These are phyloP conservation scores for Mortierella sp. DNA, from an alignment of 371 early-diverging fungal genomes.

Conservation along the genomic window DNA sequence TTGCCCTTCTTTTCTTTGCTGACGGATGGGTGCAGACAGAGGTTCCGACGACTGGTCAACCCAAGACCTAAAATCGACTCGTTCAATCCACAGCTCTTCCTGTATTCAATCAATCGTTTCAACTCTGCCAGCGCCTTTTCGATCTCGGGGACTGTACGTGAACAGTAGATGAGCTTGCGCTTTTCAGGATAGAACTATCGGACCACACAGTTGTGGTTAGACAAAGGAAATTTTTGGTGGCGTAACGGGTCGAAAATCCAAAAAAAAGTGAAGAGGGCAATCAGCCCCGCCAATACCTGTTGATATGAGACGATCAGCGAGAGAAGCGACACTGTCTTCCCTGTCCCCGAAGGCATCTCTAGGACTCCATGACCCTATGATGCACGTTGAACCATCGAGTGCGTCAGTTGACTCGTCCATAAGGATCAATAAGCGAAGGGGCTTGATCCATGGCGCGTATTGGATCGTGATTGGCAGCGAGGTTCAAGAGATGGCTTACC, in stretches of 20 bases:
- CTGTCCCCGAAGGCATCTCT: constrained; percentile 99
- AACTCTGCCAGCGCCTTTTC: constrained; percentile 99
- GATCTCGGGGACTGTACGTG: constrained; percentile 99
- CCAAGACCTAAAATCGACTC: constrained; percentile 96
- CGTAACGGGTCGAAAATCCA: constrained; percentile 14
- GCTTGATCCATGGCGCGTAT: neutral
- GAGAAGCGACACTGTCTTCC: constrained; percentile 98
- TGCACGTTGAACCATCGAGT: neutral
- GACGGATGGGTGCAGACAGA: constrained; percentile 94
- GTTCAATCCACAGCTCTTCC: constrained; percentile 70
- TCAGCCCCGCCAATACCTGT: no score
- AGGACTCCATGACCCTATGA: constrained; percentile 93
- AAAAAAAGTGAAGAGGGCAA: neutral
- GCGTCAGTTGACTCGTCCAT: no score
- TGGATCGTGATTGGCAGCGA: neutral
- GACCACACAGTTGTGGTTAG: neutral
- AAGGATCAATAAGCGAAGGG: neutral
- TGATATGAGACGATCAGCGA: constrained; percentile 98
- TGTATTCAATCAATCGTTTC: constrained; percentile 90
- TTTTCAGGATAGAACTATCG: constrained; percentile 83
- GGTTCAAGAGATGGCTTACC: constrained; percentile 58
- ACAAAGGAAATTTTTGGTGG: constrained; percentile 27
- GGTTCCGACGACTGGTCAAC: constrained; percentile 93
- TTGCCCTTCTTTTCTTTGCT: constrained; percentile 87
- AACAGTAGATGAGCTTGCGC: constrained; percentile 98